Evolutionary conservation across 306 rosid species (phyloP).

Genomic region (Lagenaria siceraria): DNA sequence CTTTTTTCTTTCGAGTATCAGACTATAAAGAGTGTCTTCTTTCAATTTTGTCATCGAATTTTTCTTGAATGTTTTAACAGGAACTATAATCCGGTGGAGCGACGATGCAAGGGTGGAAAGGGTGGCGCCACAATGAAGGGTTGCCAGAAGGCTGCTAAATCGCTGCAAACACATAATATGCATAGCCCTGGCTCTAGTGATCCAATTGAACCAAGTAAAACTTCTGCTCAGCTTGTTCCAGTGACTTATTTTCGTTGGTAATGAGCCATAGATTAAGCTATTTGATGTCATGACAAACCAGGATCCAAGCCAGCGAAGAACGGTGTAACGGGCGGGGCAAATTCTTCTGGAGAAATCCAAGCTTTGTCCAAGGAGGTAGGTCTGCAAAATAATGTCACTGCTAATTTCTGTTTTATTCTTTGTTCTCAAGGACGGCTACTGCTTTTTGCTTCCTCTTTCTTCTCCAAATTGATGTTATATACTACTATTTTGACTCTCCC

Average conservation of each 20-base stretch:
- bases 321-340: constrained; percentile 26
- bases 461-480: background rate
- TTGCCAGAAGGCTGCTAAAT: constrained; percentile 48
- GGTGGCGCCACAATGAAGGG: constrained; percentile 38
- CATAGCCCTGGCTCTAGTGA: constrained; percentile 26
- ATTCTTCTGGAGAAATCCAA: constrained; percentile 46
- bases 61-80: constrained; percentile 15
- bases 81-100: constrained; percentile 81
- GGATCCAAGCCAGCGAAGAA: constrained; percentile 51
- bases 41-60: background rate
- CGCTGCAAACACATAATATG: constrained; percentile 43
- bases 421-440: background rate
- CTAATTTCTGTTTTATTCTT: constrained; percentile 3
- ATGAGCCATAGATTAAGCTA: constrained; percentile 7
- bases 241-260: background rate
- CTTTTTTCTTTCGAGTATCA: background rate
- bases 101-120: constrained; percentile 67
- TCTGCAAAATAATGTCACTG: background rate
- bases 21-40: background rate
- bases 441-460: background rate
- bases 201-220: constrained; percentile 19
- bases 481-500: background rate
- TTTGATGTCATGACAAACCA: constrained; percentile 16
- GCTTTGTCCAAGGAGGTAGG: constrained; percentile 76
- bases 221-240: constrained; percentile 14